Conservation (phyloP, 208 protist genomes). For the Trypanosoma rangeli region DNA sequence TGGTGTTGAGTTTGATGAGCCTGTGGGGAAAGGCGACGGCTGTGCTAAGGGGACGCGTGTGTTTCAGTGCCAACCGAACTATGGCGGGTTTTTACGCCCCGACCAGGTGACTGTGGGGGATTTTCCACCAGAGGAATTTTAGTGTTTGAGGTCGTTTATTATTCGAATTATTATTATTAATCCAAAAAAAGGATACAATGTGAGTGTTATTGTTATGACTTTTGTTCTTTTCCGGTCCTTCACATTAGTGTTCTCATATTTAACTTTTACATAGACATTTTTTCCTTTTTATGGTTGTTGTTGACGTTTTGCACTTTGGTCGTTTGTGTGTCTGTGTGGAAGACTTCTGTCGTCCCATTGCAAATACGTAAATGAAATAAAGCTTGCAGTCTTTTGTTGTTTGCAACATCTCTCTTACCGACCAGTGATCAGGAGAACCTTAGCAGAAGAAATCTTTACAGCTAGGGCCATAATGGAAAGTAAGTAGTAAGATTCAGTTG, state of each 20-base stretch:
- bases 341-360: too few species aligned
- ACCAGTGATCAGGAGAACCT: neutral
- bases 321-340: neutral
- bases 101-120: slow-evolving; percentile 89
- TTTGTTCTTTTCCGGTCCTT: slow-evolving; percentile 4
- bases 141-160: neutral
- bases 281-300: slow-evolving; percentile 4
- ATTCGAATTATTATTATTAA: neutral
- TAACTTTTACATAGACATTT: neutral
- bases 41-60: slow-evolving; percentile 86
- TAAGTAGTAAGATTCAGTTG: neutral
- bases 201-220: slow-evolving; percentile 2
- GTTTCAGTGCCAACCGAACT: slow-evolving; percentile 82
- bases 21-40: slow-evolving; percentile 94
- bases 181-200: neutral
- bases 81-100: slow-evolving; percentile 88
- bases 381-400: neutral
- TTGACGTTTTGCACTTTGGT: neutral
- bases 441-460: neutral
- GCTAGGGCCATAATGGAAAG: neutral
- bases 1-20: slow-evolving; percentile 94
- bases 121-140: slow-evolving; percentile 88
- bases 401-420: neutral
- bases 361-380: too few species aligned
- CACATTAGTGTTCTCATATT: neutral